These are phyloP conservation scores for Collybia sordida DNA, from an alignment of 768 basidiomycete species.

Conservation along the genomic window DNA sequence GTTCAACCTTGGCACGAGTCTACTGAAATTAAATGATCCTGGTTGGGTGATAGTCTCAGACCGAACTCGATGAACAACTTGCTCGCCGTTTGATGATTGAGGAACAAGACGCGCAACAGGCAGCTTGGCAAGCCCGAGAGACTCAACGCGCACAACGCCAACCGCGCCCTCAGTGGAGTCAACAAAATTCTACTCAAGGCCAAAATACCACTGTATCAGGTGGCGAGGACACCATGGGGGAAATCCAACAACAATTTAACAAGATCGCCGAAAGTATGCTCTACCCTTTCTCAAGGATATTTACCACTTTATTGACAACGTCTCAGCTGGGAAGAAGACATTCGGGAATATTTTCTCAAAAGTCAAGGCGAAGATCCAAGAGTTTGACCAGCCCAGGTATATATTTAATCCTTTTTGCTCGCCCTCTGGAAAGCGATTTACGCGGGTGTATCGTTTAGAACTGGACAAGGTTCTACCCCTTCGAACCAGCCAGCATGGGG, in stretches of 20 bases:
- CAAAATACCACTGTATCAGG: background rate
- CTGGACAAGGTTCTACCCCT: constrained; percentile 2
- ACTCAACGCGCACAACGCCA: constrained; percentile 9
- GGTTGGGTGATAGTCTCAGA: constrained; percentile 42
- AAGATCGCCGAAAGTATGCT: constrained; percentile 77
- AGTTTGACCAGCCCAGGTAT: constrained; percentile 61
- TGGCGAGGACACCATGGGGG: constrained; percentile 51
- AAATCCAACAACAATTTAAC: constrained; percentile 73
- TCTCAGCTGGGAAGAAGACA: constrained; percentile 73
- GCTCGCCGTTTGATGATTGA: constrained; percentile 72
- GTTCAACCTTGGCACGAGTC: background rate
- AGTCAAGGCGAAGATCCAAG: constrained; percentile 83
- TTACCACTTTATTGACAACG: background rate
- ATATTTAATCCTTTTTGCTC: constrained; percentile 4
- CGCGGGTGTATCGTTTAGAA: background rate
- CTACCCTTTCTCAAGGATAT: background rate
- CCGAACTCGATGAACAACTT: constrained; percentile 77
- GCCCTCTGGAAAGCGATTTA: background rate
- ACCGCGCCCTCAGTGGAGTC: constrained; percentile 11
- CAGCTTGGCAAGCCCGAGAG: constrained; percentile 31
- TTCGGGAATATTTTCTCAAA: constrained; percentile 70
- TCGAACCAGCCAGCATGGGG: constrained; percentile 11
- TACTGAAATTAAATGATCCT: background rate
- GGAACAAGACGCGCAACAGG: constrained; percentile 45
- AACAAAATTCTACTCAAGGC: constrained; percentile 4